Evolutionary conservation across 83 land plant species (phyloP).

Genomic region (Isoetes engelmannii): DNA sequence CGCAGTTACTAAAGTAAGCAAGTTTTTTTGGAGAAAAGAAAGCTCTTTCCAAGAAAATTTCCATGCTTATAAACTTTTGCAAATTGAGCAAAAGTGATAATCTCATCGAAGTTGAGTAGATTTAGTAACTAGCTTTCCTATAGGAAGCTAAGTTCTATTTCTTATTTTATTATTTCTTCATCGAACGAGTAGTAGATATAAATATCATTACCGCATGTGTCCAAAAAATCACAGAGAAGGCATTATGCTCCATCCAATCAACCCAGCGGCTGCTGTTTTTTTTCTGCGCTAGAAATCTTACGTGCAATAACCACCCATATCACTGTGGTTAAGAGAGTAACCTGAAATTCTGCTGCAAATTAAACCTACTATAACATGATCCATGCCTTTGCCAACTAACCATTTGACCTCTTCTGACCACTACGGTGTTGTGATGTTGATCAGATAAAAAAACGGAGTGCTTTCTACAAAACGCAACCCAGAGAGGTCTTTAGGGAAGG

Average conservation of each 20-base stretch:
- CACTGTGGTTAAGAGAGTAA: slow-evolving; percentile 81
- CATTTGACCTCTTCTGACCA: slow-evolving; percentile 99
- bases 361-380: slow-evolving; percentile 75
- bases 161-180: no score
- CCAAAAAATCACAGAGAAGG: slow-evolving; percentile 72
- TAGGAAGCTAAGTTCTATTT: not conserved
- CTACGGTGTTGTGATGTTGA: no score
- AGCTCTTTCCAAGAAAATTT: slow-evolving; percentile 73
- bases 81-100: slow-evolving; percentile 62
- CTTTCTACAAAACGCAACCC: no score
- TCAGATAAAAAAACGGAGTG: no score
- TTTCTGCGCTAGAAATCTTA: slow-evolving; percentile 48
- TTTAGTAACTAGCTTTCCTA: slow-evolving; percentile 76
- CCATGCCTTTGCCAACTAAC: slow-evolving; percentile 93
- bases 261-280: slow-evolving; percentile 72
- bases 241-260: slow-evolving; percentile 91
- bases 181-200: not conserved
- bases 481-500: no score
- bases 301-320: slow-evolving; percentile 86
- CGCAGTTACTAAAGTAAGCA: no score
- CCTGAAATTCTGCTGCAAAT: slow-evolving; percentile 83
- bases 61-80: slow-evolving; percentile 91
- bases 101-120: slow-evolving; percentile 60
- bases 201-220: slow-evolving; percentile 65
- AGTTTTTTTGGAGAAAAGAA: not conserved